phyloP scores from a whole-genome alignment of 208 protist species.

The Angomonas desouzai region DNA sequence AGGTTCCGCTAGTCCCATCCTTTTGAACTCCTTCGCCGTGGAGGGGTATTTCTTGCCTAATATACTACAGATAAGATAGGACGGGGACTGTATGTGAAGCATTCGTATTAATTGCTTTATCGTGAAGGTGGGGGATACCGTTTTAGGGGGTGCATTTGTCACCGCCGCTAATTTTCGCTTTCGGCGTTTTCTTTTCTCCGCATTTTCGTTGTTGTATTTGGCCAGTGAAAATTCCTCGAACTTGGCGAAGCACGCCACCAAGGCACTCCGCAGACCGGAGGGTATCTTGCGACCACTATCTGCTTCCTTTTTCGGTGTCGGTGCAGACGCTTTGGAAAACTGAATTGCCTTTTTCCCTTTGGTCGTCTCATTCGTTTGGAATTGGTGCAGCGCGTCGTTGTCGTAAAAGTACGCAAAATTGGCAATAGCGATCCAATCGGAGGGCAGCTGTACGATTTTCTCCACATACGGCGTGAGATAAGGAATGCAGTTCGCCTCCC shows the following conservation, averaged over 20 bases:
- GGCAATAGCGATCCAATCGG: constrained; percentile 93
- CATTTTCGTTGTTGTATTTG: constrained; percentile 93
- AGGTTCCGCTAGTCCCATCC: constrained; percentile 24
- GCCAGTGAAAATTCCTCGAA: constrained; percentile 92
- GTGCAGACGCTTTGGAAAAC: too few relatives aligned
- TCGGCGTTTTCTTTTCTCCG: constrained; percentile 38
- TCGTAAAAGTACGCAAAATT: constrained; percentile 72
- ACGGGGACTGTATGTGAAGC: constrained; percentile 82
- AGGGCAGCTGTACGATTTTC: constrained; percentile 77
- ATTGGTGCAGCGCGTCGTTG: constrained; percentile 28
- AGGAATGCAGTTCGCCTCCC: constrained; percentile 66
- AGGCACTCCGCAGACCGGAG: constrained; percentile 74
- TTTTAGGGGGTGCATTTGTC: background rate
- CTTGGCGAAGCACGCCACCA: constrained; percentile 78
- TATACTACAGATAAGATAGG: constrained; percentile 85
- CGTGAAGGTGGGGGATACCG: constrained; percentile 31
- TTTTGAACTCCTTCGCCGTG: constrained; percentile 61
- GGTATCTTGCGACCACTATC: constrained; percentile 40
- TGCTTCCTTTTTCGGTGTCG: background rate
- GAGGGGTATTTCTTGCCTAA: constrained; percentile 92
- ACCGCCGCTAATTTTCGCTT: background rate
- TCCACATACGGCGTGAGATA: constrained; percentile 86
- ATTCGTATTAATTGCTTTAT: constrained; percentile 75
- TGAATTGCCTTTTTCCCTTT: background rate
- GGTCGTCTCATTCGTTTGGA: too few relatives aligned